phyloP scores from a whole-genome alignment of 1,284 basidiomycete genomes.

The Rhodotorula sp. region DNA sequence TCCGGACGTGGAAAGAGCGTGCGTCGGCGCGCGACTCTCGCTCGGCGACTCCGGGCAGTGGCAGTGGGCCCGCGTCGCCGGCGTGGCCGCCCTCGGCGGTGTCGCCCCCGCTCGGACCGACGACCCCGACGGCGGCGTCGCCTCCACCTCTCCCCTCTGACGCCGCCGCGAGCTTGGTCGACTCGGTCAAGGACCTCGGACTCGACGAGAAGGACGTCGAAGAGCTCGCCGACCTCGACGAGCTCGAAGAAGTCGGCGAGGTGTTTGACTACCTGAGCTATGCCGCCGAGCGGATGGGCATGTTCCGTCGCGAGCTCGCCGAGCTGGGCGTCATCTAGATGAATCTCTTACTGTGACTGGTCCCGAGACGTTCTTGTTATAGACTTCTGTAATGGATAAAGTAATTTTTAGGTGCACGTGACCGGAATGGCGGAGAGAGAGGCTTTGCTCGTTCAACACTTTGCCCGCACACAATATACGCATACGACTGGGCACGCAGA shows the following conservation, averaged over 20 bases:
- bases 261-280: conserved; percentile 45
- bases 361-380: not conserved
- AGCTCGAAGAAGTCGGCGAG: conserved; percentile 25
- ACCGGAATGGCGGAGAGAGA: not conserved
- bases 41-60: not conserved
- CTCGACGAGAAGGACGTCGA: conserved; percentile 13
- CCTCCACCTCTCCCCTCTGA: not conserved
- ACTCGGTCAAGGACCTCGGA: conserved; percentile 10
- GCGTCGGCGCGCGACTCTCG: conserved; percentile 3
- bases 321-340: conserved; percentile 18
- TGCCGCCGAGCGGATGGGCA: conserved; percentile 37
- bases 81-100: not conserved
- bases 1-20: conserved; percentile 40
- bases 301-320: conserved; percentile 41
- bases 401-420: not conserved
- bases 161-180: not conserved
- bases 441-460: not conserved
- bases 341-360: no score
- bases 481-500: no score
- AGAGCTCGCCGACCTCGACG: conserved; percentile 26
- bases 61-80: not conserved
- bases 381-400: not conserved
- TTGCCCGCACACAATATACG: no score
- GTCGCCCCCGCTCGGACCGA: not conserved
- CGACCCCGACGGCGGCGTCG: not conserved